phyloP scores from a whole-genome alignment of 805 yeast species.

The Brettanomyces sp. region DNA sequence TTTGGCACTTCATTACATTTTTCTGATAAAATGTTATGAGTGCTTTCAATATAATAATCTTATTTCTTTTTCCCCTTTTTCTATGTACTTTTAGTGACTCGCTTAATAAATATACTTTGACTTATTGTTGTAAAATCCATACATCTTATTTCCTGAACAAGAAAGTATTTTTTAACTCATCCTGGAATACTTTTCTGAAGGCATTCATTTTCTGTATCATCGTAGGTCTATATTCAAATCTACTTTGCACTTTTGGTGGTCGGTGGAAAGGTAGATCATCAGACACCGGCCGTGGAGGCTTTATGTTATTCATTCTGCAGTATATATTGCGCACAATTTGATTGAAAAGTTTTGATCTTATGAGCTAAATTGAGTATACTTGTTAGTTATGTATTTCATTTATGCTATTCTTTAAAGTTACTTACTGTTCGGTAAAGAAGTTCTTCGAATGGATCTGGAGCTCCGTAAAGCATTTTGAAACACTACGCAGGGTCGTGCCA shows the following conservation, averaged over 20 bases:
- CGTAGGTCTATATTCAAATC: constrained; percentile 34
- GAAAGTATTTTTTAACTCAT: constrained; percentile 49
- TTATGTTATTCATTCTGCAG: constrained; percentile 53
- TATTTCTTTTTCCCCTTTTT: neutral
- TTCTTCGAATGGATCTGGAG: constrained; percentile 33
- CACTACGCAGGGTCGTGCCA: neutral
- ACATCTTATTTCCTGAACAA: constrained; percentile 30
- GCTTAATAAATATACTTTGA: neutral
- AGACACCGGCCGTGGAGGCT: constrained; percentile 31
- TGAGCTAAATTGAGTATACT: constrained; percentile 23
- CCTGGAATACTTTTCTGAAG: constrained; percentile 45
- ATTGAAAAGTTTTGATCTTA: constrained; percentile 52
- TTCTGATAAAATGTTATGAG: no score
- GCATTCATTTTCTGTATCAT: constrained; percentile 50
- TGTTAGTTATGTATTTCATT: no score
- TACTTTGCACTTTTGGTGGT: neutral
- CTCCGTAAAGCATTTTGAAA: neutral
- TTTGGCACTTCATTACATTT: no score
- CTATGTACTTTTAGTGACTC: constrained; percentile 1
- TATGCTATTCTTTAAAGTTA: neutral
- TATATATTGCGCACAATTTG: constrained; percentile 54
- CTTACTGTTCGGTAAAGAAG: constrained; percentile 29
- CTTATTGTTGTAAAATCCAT: neutral
- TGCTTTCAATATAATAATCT: no score
- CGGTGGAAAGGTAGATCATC: neutral